Base-by-base conservation (phyloP, 345 rosid species). In the Crucihimalaya himalaica region DNA sequence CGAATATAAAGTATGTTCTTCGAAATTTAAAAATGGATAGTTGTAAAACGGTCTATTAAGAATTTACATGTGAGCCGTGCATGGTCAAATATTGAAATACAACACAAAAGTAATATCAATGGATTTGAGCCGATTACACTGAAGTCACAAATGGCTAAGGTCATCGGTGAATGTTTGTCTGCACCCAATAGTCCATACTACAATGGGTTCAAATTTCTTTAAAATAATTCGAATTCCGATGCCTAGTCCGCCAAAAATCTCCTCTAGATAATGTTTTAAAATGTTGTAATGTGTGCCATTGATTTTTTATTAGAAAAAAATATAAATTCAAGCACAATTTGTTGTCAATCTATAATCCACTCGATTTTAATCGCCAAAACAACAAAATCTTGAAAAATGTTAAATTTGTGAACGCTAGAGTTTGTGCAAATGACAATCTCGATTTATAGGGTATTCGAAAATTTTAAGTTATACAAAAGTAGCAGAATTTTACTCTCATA, bases 221-320 rank as follows among this genome's bases (percentile, higher is more conserved):
- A 16, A 56, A 8, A 35, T 21, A n/a, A n/a, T 58, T 4, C 11
- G 10, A 45, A 45, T 18, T 47, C 1, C 8, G 18, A 18, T 40
- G 43, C 9, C 66, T 47, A 27, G 12, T 47, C 27, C 9, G 53
- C 35, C 54, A 74, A 74, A 63, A 13, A 13, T 40, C 6, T 59
- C 9, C 0, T 11, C 5, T n/a, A 40, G 73, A 59, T 67, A 60
- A 67, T 27, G 4, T 75, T 21, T 43, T 9, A 9, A 50, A 50
- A 15, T 45, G 19, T 75, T 67, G 73, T 63, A 21, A 29, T 67
- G 78, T 51, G 78, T 75, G 78, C 73, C 73, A 59, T 29, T 16
- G 8, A 6, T 19, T 2, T 23, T 20, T 21, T 27, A 4, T 42
- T 10, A 20, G 5, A 35, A 2, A 6, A 15, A 6, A 53, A 0